phyloP scores from a whole-genome alignment of 257 asterid species.

The Nicotiana paniculata region DNA sequence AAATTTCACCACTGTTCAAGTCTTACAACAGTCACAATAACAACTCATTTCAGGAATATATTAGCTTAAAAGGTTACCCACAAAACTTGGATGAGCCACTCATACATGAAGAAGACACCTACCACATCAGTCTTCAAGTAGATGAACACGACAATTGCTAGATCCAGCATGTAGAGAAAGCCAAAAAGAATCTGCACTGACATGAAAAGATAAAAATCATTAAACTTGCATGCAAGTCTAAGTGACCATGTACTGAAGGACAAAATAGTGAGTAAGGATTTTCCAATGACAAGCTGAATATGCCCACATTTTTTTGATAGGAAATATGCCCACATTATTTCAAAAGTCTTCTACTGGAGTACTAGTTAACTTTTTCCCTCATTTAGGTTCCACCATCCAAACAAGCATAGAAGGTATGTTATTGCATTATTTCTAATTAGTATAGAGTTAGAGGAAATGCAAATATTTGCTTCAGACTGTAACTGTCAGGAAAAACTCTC shows the following conservation, averaged over 20 bases:
- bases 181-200: slow-evolving; percentile 78
- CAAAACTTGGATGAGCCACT: background rate
- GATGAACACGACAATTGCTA: slow-evolving; percentile 65
- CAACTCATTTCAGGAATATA: background rate
- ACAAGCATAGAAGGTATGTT: background rate
- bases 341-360: background rate
- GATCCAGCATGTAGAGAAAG: slow-evolving; percentile 67
- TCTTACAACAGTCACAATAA: background rate
- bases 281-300: background rate
- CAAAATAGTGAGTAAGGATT: background rate
- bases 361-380: background rate
- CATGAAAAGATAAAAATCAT: slow-evolving; percentile 9
- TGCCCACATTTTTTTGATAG: background rate
- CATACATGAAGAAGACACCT: slow-evolving; percentile 12
- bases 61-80: background rate
- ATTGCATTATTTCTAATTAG: background rate
- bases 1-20: background rate
- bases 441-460: background rate
- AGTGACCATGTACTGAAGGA: background rate
- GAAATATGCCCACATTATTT: background rate
- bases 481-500: background rate
- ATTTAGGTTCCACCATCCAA: background rate
- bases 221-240: background rate
- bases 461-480: background rate
- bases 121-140: slow-evolving; percentile 87